Evolutionary conservation across 352 stramenopile species (phyloP), one percentile per base, ranked within the genome.

Genomic region (Phytopythium litorale): DNA sequence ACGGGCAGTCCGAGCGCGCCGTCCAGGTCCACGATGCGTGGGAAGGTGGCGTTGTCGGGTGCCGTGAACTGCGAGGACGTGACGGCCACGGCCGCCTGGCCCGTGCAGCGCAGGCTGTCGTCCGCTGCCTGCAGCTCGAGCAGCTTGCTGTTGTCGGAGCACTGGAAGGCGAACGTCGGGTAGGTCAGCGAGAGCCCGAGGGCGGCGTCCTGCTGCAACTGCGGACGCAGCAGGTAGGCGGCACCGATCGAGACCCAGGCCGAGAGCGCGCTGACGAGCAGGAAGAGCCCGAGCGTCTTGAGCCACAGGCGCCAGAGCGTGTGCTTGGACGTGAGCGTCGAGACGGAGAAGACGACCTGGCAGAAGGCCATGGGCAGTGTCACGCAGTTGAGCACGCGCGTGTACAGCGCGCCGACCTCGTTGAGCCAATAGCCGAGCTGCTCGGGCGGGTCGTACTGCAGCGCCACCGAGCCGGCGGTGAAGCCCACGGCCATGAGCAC

Each of bases 361-460:
- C 72, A 88, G 30, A 89, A 84, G 3, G 78, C 78, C 72, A 91
- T 71, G 4, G 79, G 81, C 16, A 91, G 64, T 32, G 73, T 75
- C 33, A 81, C 53, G 50, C 79, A 89, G 60, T 83, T 75, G 9
- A 85, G 70, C 35, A 82, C 63, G 37, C 79, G 76, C 15, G 81
- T 68, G 71, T 88, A 91, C n/a, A 91, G 62, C 0, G 60, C 63
- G 28, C 79, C 78, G 25, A 86, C 56, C 7, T 75, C 56, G n/a
- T 76, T 72, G 57, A 91, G 62, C 81, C 81, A 91, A 59, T 79
- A 85, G 1, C 71, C 75, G 45, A 85, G 50, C 2, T 76, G 60
- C 1, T 53, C 35, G 15, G 67, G 57, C 19, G 67, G 66, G 15
- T 84, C 58, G 21, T 73, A 54, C n/a, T 65, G 74, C 18, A 75